These are phyloP conservation scores for Psophocarpus tetragonolobus DNA, from an alignment of 306 rosid species.

Conservation along the genomic window DNA sequence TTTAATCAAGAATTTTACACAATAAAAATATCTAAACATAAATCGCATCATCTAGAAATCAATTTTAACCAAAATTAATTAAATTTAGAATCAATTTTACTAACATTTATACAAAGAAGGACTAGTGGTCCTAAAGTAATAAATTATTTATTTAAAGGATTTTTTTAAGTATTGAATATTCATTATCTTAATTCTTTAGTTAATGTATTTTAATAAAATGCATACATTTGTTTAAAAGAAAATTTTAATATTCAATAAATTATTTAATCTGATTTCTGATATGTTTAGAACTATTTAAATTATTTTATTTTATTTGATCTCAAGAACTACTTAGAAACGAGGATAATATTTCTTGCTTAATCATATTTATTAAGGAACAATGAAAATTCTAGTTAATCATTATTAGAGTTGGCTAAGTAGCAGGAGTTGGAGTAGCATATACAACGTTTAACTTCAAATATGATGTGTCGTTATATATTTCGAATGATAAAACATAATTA, in stretches of 20 bases:
- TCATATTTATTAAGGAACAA: background rate
- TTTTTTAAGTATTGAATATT: background rate
- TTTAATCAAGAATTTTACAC: too few relatives aligned
- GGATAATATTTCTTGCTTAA: background rate
- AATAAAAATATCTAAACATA: too few relatives aligned
- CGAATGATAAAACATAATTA: too few relatives aligned
- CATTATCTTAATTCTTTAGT: background rate
- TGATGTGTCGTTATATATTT: too few relatives aligned
- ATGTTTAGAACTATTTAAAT: background rate
- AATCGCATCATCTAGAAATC: too few relatives aligned
- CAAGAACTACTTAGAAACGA: background rate
- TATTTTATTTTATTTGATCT: background rate
- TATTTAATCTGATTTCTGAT: background rate
- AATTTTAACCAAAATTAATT: too few relatives aligned
- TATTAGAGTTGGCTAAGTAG: too few relatives aligned
- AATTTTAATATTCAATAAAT: background rate
- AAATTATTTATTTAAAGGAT: background rate
- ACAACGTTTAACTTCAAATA: too few relatives aligned
- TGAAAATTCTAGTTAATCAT: background rate
- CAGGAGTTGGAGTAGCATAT: too few relatives aligned
- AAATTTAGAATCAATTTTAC: too few relatives aligned
- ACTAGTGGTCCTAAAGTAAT: background rate
- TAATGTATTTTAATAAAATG: background rate
- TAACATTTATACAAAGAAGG: too few relatives aligned
- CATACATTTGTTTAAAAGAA: background rate